These are phyloP conservation scores for Arachnomyces sp. DNA, from an alignment of 2,329 filamentous ascomycete genomes.

Conservation along the genomic window DNA sequence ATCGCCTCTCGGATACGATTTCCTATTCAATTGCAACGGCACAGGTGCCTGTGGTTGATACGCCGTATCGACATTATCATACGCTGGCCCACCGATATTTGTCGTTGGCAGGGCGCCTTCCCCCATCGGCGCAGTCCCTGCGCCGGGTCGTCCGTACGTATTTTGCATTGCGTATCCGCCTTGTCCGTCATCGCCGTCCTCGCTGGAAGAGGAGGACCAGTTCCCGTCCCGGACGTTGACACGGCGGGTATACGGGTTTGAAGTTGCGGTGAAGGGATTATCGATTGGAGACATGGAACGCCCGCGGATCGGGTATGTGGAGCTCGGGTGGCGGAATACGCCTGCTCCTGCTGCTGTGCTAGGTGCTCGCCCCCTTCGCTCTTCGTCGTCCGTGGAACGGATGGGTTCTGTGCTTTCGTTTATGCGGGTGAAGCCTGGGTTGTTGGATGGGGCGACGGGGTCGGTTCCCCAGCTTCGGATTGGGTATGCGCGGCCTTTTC, in stretches of 20 bases:
- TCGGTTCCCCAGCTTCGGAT: slow-evolving; percentile 50
- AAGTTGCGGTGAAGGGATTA: too few relatives aligned
- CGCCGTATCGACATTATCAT: slow-evolving; percentile 17
- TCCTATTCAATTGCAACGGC: too few relatives aligned
- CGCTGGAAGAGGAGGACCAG: slow-evolving; percentile 29
- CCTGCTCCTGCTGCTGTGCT: too few relatives aligned
- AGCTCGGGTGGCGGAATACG: too few relatives aligned
- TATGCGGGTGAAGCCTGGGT: not conserved
- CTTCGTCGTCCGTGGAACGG: slow-evolving; percentile 24
- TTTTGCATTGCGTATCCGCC: slow-evolving; percentile 30
- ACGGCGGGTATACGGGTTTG: too few relatives aligned
- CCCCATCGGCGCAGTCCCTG: too few relatives aligned
- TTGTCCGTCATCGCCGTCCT: slow-evolving; percentile 21
- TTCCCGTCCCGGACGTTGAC: slow-evolving; percentile 15
- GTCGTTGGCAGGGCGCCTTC: too few relatives aligned
- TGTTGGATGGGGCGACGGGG: slow-evolving; percentile 23
- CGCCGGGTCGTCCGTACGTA: slow-evolving; percentile 12
- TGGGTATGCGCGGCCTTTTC: slow-evolving; percentile 51
- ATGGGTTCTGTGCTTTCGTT: slow-evolving; percentile 21
- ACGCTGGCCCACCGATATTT: too few relatives aligned
- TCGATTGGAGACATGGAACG: too few relatives aligned
- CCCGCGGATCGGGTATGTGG: too few relatives aligned
- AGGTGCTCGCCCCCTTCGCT: slow-evolving; percentile 20
- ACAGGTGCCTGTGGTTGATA: slow-evolving; percentile 14
- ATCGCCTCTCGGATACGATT: too few relatives aligned